These are phyloP conservation scores for Pythium aphanidermatum DNA, from an alignment of 352 stramenopile genomes.

Conservation along the genomic window DNA sequence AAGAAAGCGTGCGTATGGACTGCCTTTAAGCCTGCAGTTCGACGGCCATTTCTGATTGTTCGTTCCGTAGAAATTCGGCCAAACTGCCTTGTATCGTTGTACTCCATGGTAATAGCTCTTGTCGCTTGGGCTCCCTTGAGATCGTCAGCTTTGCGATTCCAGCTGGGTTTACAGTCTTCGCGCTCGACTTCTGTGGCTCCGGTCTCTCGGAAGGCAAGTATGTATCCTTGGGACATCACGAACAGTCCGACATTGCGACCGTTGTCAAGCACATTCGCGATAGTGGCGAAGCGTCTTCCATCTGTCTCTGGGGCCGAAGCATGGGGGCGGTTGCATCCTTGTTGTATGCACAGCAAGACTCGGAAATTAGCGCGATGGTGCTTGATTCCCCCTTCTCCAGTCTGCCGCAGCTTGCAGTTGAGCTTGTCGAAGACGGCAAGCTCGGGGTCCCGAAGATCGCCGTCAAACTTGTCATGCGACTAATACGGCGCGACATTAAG, in stretches of 20 bases:
- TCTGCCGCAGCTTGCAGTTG: conserved; percentile 57
- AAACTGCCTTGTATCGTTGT: conserved; percentile 75
- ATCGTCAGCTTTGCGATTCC: conserved; percentile 73
- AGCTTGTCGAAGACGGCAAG: conserved; percentile 79
- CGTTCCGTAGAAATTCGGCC: conserved; percentile 5
- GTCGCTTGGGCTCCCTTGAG: conserved; percentile 59
- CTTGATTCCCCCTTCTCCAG: conserved; percentile 81
- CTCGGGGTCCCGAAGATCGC: conserved; percentile 75
- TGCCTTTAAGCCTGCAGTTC: no score
- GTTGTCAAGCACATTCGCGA: conserved; percentile 62
- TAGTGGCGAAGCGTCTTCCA: conserved; percentile 40
- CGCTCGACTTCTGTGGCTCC: conserved; percentile 73
- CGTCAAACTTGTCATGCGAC: conserved; percentile 74
- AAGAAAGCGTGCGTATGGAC: conserved; percentile 24
- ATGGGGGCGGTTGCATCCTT: conserved; percentile 77
- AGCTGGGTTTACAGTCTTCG: conserved; percentile 78
- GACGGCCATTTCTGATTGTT: conserved; percentile 1
- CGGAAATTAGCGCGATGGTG: conserved; percentile 70
- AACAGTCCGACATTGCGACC: conserved; percentile 65
- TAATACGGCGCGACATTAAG: conserved; percentile 77
- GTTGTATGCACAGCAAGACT: conserved; percentile 52
- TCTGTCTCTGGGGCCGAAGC: conserved; percentile 72
- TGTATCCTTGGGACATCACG: conserved; percentile 76
- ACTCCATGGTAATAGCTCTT: conserved; percentile 82
- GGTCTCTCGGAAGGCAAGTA: conserved; percentile 76